Conservation (phyloP, 352 stramenopile species). For the Phytophthora palmivora region DNA sequence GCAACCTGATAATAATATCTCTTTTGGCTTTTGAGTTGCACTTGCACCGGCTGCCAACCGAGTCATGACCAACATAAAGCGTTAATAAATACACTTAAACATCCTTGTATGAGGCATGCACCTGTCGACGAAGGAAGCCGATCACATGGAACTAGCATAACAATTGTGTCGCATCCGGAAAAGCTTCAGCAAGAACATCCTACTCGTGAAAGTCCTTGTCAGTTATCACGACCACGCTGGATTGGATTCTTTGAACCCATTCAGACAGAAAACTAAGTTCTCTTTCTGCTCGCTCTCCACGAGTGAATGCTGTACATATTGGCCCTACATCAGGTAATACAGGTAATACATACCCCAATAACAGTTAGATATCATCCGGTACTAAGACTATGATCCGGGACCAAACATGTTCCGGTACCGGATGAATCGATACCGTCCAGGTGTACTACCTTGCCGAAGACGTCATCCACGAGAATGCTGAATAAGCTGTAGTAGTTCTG, state of each 20-base stretch:
- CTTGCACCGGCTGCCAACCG: slow-evolving; percentile 8
- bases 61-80: neutral
- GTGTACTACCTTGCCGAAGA: slow-evolving; percentile 23
- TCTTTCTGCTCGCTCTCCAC: slow-evolving; percentile 11
- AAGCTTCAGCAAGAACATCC: slow-evolving; percentile 11
- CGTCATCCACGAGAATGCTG: slow-evolving; percentile 18
- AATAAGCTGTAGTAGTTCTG: slow-evolving; percentile 29
- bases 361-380: slow-evolving; percentile 1
- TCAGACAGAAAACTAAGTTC: slow-evolving; percentile 9
- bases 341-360: too few relatives aligned
- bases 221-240: slow-evolving; percentile 16
- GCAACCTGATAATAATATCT: neutral
- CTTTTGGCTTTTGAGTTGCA: neutral
- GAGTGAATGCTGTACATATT: slow-evolving; percentile 24
- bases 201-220: slow-evolving; percentile 28
- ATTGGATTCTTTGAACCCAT: slow-evolving; percentile 18
- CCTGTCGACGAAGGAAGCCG: slow-evolving; percentile 9
- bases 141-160: slow-evolving; percentile 22
- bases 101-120: neutral
- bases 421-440: too few relatives aligned
- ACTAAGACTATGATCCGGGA: neutral
- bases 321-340: slow-evolving; percentile 4
- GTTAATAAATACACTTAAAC: neutral
- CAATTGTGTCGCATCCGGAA: slow-evolving; percentile 11
- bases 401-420: too few relatives aligned